Percentiles rank a stretch among this genome's conserved stretches.
phyloP scores from a whole-genome alignment of 192 early-diverging fungal species.

The Coemansia sp. region DNA sequence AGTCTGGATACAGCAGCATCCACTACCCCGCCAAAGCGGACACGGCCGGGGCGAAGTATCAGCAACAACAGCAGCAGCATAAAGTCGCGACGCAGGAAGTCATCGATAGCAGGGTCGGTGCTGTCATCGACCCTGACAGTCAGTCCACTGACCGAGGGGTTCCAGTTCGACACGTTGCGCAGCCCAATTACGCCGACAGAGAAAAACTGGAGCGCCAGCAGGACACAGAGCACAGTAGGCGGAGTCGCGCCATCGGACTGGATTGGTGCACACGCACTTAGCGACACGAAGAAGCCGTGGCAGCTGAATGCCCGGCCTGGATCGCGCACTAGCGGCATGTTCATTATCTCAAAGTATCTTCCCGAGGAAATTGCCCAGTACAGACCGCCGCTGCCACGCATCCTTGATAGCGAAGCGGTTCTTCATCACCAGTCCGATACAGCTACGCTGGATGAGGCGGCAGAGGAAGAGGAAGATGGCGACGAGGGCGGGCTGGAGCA shows the following conservation, averaged over 20 bases:
- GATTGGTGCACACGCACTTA: constrained; percentile 10
- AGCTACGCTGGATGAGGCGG: constrained; percentile 27
- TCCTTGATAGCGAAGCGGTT: constrained; percentile 26
- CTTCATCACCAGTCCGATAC: neutral
- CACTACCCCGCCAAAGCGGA: neutral
- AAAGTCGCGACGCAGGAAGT: constrained; percentile 31
- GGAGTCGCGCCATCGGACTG: neutral
- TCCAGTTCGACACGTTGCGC: neutral
- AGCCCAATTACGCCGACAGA: constrained; percentile 14
- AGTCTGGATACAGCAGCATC: neutral
- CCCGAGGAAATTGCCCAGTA: constrained; percentile 41
- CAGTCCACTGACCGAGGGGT: constrained; percentile 7
- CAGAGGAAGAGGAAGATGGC: constrained; percentile 14
- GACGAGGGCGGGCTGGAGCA: constrained; percentile 13
- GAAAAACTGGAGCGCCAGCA: neutral
- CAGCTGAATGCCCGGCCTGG: constrained; percentile 1
- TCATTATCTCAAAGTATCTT: constrained; percentile 44
- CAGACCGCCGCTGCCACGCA: constrained; percentile 30
- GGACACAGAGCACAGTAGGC: neutral
- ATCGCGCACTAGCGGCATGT: constrained; percentile 20
- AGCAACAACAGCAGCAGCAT: constrained; percentile 15
- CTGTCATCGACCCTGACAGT: constrained; percentile 26
- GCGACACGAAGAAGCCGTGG: constrained; percentile 12
- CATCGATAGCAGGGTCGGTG: constrained; percentile 43
- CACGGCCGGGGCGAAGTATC: neutral